These are phyloP conservation scores for Pochonia chlamydosporia DNA, from an alignment of 2,329 filamentous ascomycete genomes.

Conservation along the genomic window DNA sequence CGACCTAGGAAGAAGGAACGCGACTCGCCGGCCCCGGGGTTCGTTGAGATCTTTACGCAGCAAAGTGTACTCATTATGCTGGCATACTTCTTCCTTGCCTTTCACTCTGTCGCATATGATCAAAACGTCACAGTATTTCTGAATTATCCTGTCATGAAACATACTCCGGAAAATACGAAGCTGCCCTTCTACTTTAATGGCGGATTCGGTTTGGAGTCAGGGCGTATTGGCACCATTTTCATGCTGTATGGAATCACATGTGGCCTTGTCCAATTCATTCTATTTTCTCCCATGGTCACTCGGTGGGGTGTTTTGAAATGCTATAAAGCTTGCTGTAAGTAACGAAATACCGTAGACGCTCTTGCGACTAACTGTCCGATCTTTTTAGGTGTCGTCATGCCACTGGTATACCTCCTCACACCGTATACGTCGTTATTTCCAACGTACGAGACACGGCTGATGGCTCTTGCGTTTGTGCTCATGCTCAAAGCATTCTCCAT, in stretches of 20 bases:
- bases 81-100: constrained; percentile 72
- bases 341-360: background rate
- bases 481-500: constrained; percentile 66
- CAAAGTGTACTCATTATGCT: constrained; percentile 72
- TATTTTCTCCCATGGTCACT: constrained; percentile 73
- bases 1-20: constrained; percentile 18
- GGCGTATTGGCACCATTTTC: constrained; percentile 78
- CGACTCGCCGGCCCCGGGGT: constrained; percentile 25
- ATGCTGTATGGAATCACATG: constrained; percentile 75
- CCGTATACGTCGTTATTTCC: constrained; percentile 70
- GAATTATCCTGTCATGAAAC: constrained; percentile 60
- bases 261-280: constrained; percentile 76
- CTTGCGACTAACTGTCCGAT: background rate
- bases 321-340: constrained; percentile 56
- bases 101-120: constrained; percentile 81
- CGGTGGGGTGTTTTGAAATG: constrained; percentile 69
- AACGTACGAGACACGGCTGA: constrained; percentile 42
- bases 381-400: constrained; percentile 54
- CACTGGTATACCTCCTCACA: constrained; percentile 71
- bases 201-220: constrained; percentile 69
- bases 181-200: constrained; percentile 78
- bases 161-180: constrained; percentile 51
- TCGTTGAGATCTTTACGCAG: constrained; percentile 62
- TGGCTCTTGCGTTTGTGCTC: constrained; percentile 62
- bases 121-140: constrained; percentile 86